phyloP scores from a whole-genome alignment of 352 stramenopile species.

The Globisporangium polare region DNA sequence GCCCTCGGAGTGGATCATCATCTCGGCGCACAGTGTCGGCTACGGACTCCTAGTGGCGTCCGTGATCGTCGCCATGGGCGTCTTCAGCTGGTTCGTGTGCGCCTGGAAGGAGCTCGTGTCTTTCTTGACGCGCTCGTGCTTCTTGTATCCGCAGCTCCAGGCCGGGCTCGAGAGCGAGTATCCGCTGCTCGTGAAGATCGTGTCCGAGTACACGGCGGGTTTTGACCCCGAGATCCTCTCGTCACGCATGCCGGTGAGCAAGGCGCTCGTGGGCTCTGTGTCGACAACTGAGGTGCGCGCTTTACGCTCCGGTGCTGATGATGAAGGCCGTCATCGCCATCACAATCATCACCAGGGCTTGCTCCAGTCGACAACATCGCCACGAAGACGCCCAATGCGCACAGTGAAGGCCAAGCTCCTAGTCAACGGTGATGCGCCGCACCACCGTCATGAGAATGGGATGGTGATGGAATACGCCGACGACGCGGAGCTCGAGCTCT shows the following conservation, averaged over 20 bases:
- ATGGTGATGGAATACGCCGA: constrained; percentile 7
- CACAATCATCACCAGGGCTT: constrained; percentile 10
- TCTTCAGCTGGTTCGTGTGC: constrained; percentile 77
- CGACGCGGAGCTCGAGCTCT: constrained; percentile 13
- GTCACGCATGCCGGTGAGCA: constrained; percentile 24
- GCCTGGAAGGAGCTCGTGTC: constrained; percentile 76
- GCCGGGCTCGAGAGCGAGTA: constrained; percentile 71
- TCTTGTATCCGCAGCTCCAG: constrained; percentile 77
- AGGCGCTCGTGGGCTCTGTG: constrained; percentile 14
- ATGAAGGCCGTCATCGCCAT: background rate
- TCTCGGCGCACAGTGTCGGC: constrained; percentile 74
- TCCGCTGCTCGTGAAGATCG: constrained; percentile 72
- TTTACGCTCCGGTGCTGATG: background rate
- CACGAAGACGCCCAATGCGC: constrained; percentile 7
- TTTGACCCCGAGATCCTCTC: constrained; percentile 79
- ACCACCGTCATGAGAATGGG: background rate
- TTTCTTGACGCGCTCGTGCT: constrained; percentile 79
- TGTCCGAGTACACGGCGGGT: constrained; percentile 77
- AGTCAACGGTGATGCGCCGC: constrained; percentile 3
- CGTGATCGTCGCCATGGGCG: constrained; percentile 73
- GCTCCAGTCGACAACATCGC: constrained; percentile 5
- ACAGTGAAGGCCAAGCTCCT: constrained; percentile 10
- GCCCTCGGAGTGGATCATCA: constrained; percentile 77
- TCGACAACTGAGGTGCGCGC: constrained; percentile 2
- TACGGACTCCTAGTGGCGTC: constrained; percentile 71